Evolutionary conservation across 805 yeast genomes (phyloP).

Genomic region (Yamadazyma tumulicola): DNA sequence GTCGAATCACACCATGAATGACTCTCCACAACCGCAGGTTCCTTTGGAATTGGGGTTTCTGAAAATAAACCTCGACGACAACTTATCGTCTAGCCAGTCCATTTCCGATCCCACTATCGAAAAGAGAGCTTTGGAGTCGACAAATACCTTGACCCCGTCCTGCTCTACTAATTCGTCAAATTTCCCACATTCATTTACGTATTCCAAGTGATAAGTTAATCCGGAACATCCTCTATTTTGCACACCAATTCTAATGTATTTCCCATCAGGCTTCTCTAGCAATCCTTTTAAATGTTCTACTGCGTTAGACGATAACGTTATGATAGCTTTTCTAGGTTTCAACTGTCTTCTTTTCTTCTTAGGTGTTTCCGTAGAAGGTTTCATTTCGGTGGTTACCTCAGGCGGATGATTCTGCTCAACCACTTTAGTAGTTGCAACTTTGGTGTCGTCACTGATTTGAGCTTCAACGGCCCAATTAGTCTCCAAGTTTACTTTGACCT

Average conservation of each 20-base stretch:
- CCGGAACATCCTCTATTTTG: conserved; percentile 97
- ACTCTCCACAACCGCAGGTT: conserved; percentile 98
- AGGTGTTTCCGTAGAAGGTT: conserved; percentile 7
- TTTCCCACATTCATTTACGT: conserved; percentile 87
- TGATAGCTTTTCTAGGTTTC: conserved; percentile 86
- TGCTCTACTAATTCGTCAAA: conserved; percentile 92
- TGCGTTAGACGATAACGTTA: conserved; percentile 76
- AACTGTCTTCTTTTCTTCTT: conserved; percentile 55
- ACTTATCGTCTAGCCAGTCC: conserved; percentile 97
- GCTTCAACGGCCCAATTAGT: neutral
- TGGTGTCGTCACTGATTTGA: too few species aligned
- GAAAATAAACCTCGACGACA: conserved; percentile 85
- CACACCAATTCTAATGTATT: conserved; percentile 90
- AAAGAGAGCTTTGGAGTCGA: conserved; percentile 94
- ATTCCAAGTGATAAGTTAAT: conserved; percentile 83
- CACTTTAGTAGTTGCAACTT: conserved; percentile 1
- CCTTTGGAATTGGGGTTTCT: conserved; percentile 96
- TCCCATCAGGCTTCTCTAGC: conserved; percentile 78
- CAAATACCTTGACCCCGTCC: conserved; percentile 87
- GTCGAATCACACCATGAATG: conserved; percentile 81
- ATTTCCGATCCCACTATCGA: conserved; percentile 95
- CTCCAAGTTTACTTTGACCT: conserved; percentile 1
- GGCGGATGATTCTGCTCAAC: neutral
- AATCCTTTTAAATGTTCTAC: conserved; percentile 64
- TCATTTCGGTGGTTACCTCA: conserved; percentile 1